Percentiles rank a stretch among this genome's conserved stretches.
Evolutionary conservation across 2,329 filamentous ascomycete species (phyloP).

Genomic region (Neoscytalidium dimidiatum): DNA sequence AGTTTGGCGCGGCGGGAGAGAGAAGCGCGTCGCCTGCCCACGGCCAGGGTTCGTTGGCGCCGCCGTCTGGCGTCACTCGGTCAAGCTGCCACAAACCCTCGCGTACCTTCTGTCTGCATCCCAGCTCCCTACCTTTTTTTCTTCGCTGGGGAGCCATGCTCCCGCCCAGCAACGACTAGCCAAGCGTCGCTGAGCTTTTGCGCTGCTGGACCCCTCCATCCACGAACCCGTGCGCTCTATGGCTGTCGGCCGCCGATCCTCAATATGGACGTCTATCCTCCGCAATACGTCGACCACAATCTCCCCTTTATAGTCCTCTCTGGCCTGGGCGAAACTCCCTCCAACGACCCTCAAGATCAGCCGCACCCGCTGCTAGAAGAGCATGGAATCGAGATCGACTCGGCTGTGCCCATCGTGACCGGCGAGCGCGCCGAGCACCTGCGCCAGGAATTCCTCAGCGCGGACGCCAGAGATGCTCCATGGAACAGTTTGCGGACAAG

Average conservation of each 20-base stretch:
- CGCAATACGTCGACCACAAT: constrained; percentile 81
- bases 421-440: constrained; percentile 66
- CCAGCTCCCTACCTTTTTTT: neutral
- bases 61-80: constrained; percentile 12
- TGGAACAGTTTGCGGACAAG: constrained; percentile 57
- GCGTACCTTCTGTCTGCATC: neutral
- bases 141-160: constrained; percentile 14
- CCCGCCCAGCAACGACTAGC: constrained; percentile 7
- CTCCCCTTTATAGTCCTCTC: constrained; percentile 81
- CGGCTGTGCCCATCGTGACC: constrained; percentile 68
- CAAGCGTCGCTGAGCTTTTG: neutral
- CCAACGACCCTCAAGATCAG: constrained; percentile 21
- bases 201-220: neutral
- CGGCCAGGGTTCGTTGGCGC: constrained; percentile 7
- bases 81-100: neutral
- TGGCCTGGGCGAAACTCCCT: constrained; percentile 59
- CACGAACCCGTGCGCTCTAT: constrained; percentile 12
- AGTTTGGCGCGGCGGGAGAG: constrained; percentile 11
- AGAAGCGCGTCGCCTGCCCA: neutral
- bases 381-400: constrained; percentile 58
- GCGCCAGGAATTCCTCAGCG: constrained; percentile 64
- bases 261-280: constrained; percentile 76
- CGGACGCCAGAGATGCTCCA: constrained; percentile 64
- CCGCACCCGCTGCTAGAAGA: constrained; percentile 54
- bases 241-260: constrained; percentile 14